Conservation (phyloP, 192 early-diverging fungal genomes). For the Coemansia sp. region DNA sequence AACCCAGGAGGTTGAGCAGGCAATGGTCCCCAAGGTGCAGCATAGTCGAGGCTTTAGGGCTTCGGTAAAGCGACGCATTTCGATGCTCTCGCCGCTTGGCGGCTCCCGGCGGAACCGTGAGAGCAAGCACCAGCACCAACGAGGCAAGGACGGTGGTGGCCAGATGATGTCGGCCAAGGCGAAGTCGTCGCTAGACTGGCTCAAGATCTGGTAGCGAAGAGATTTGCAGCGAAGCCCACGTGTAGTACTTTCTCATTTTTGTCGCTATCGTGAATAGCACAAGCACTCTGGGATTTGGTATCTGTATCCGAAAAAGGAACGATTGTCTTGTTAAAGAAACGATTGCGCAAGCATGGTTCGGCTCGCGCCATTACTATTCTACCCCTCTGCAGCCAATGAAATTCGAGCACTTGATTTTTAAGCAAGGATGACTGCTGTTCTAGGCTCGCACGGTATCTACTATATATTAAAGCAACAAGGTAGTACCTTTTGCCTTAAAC, state of each 20-base stretch:
- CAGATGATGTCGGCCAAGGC: conserved; percentile 30
- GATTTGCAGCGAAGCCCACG: not conserved
- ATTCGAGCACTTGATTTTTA: not conserved
- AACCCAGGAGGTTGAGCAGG: conserved; percentile 72
- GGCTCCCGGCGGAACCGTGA: conserved; percentile 5
- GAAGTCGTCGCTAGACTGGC: conserved; percentile 54
- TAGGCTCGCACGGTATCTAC: not conserved
- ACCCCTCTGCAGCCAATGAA: not conserved
- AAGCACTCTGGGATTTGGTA: not conserved
- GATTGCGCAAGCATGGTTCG: no score
- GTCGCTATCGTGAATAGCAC: no score
- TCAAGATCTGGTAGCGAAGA: conserved; percentile 42
- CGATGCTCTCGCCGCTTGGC: conserved; percentile 38
- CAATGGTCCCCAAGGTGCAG: conserved; percentile 49
- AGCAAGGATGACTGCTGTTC: not conserved
- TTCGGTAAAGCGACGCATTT: conserved; percentile 43
- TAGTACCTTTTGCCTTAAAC: no score
- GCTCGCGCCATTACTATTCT: not conserved
- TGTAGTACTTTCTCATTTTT: not conserved
- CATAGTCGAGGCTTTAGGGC: conserved; percentile 44
- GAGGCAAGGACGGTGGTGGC: conserved; percentile 1
- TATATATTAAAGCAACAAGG: no score
- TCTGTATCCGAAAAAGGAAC: not conserved
- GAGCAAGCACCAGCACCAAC: conserved; percentile 11
- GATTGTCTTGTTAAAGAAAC: no score